A percentile compares a stretch with the other conserved stretches of the same genome.
phyloP scores from a whole-genome alignment of 306 rosid genomes.

The Castanopsis chinensis region DNA sequence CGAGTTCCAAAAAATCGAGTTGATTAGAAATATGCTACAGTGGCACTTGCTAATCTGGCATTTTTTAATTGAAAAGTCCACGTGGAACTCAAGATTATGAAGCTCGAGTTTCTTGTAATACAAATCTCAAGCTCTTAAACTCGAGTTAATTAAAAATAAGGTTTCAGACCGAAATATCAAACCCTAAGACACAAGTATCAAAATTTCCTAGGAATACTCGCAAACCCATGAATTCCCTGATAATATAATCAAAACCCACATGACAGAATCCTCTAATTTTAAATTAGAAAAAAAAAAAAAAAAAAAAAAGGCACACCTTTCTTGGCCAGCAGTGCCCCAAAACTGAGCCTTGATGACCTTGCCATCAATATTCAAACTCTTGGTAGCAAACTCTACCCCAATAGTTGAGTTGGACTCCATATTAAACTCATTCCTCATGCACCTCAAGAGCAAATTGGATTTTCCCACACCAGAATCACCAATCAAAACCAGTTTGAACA shows the following conservation, averaged over 20 bases:
- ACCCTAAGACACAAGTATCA: background rate
- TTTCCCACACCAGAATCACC: constrained; percentile 96
- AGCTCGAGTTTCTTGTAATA: too few species aligned
- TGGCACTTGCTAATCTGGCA: too few species aligned
- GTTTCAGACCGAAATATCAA: background rate
- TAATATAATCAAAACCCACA: constrained; percentile 19
- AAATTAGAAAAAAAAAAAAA: background rate
- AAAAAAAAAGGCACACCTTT: constrained; percentile 39
- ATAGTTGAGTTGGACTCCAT: constrained; percentile 87
- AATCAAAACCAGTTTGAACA: constrained; percentile 78
- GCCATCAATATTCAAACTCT: constrained; percentile 63
- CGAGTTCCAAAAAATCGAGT: too few species aligned
- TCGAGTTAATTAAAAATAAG: too few species aligned
- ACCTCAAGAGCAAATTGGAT: constrained; percentile 76
- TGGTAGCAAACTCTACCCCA: constrained; percentile 86
- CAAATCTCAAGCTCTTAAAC: too few species aligned
- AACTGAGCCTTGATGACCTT: constrained; percentile 85
- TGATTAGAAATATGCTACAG: too few species aligned
- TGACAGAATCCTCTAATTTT: background rate
- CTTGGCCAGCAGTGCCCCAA: constrained; percentile 97
- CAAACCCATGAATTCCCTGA: background rate
- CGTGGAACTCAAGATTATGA: too few species aligned
- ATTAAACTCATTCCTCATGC: constrained; percentile 80
- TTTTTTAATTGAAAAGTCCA: too few species aligned
- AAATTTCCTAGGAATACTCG: background rate